Base-by-base conservation (phyloP, 805 yeast species). In the Yarrowia porcina region DNA sequence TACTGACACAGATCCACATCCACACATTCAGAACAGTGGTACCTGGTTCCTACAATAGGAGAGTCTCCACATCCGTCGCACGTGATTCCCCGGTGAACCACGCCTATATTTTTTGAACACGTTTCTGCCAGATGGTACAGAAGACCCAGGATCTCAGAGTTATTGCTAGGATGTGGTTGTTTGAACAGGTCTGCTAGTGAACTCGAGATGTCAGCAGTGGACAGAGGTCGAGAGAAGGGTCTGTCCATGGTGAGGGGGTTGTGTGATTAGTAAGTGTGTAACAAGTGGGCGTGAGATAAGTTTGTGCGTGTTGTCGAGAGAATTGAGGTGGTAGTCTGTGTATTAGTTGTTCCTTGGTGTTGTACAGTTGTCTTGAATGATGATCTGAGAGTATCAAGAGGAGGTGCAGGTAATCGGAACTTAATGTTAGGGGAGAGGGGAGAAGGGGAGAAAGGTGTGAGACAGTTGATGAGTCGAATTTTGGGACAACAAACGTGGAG, bases 1-100 rank as follows among this genome's bases (percentile, higher is more conserved):
- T 66, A 45, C 52, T 77, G 76, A 68, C 88, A 83, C 60, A 83
- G 70, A 68, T 84, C 87, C 68, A 75, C 82, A 68, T 84, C 82
- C 3, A 69, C 69, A 67, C 88, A 83, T 30, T 82, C 79, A 25
- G 78, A 66, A 70, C 88, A 83, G 45, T 78, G 76, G 67, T 76
- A 83, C 56, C 88, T 75, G 7, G 71, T 65, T 8, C 87, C 87
- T 21, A 59, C 65, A 45, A 81, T 73, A 3, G 83, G 81, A 21
- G 67, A 44, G 23, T 63, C 61, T 10, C 72, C 70, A 61, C 75
- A 70, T 10, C 63, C 56, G 39, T 71, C 67, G 52, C 75, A 73
- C 42, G 68, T 67, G 35, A 73, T 69, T 1, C 75, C 75, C 13
- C 73, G 67, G 41, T 73, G 75, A 9, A 70, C 67, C 20, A 63